A percentile compares a stretch with the other conserved stretches of the same genome.
Evolutionary conservation across 1,284 basidiomycete genomes (phyloP).

Genomic region (Rhodotorula sp.): DNA sequence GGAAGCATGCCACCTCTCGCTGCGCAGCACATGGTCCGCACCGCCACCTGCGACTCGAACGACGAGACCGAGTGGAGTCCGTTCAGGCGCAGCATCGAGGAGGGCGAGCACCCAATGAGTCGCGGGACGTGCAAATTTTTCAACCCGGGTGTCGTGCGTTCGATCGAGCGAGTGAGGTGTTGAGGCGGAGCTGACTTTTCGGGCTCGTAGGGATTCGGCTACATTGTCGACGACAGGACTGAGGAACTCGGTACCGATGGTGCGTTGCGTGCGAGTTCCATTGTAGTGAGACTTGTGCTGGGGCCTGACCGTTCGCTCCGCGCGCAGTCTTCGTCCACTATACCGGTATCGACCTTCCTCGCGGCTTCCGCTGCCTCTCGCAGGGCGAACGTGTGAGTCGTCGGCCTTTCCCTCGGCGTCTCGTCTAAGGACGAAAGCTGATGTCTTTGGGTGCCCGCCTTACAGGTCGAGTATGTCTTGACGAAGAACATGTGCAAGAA

Average conservation of each 20-base stretch:
- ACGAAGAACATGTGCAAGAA: slow-evolving; percentile 1
- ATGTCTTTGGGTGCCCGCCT: not conserved
- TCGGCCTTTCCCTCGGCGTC: no score
- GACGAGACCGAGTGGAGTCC: no score
- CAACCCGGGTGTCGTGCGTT: slow-evolving; percentile 1
- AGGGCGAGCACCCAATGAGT: not conserved
- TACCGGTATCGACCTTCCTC: slow-evolving; percentile 6
- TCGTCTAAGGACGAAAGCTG: not conserved
- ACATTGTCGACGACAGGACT: slow-evolving; percentile 15
- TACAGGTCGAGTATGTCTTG: slow-evolving; percentile 11
- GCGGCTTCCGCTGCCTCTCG: slow-evolving; percentile 14
- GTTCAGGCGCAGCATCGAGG: slow-evolving; percentile 1
- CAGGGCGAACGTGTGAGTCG: slow-evolving; percentile 6
- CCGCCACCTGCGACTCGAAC: not conserved
- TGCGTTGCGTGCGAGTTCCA: not conserved
- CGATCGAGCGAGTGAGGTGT: not conserved
- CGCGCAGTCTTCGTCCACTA: slow-evolving; percentile 23
- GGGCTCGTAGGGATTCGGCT: slow-evolving; percentile 15
- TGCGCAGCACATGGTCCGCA: not conserved
- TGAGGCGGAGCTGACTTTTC: not conserved
- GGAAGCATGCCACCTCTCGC: not conserved
- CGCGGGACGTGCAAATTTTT: slow-evolving; percentile 10
- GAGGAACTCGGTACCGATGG: slow-evolving; percentile 1
- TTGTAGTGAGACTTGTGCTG: no score
- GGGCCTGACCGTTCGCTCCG: no score